Evolutionary conservation across 2,329 filamentous ascomycete genomes (phyloP).

Genomic region (Colletotrichum sp.): DNA sequence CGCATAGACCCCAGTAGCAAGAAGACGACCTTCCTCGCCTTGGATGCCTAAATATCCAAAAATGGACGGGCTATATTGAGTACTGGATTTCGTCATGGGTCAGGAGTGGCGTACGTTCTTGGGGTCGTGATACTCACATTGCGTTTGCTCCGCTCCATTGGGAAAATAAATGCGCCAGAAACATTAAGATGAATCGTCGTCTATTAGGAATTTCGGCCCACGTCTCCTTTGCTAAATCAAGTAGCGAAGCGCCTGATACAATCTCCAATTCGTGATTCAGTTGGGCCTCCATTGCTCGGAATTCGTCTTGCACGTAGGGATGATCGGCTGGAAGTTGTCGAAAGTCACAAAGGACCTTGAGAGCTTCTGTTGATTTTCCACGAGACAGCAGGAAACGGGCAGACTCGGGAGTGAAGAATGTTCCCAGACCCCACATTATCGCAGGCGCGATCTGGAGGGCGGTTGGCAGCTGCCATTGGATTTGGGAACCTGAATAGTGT

Average conservation of each 20-base stretch:
- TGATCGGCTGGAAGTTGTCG: conserved; percentile 30
- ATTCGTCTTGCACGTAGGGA: conserved; percentile 29
- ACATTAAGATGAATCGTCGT: conserved; percentile 34
- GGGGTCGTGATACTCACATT: conserved; percentile 10
- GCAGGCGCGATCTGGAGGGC: conserved; percentile 29
- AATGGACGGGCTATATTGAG: conserved; percentile 31
- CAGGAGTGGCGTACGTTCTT: neutral
- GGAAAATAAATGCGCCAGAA: conserved; percentile 29
- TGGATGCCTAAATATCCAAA: conserved; percentile 32
- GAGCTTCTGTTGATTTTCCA: conserved; percentile 23
- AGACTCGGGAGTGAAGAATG: conserved; percentile 30
- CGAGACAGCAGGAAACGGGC: conserved; percentile 29
- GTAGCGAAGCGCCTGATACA: conserved; percentile 30
- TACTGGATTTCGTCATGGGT: neutral
- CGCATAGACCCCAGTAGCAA: conserved; percentile 30
- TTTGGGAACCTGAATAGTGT: conserved; percentile 24
- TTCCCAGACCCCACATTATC: conserved; percentile 28
- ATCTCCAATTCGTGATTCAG: conserved; percentile 38
- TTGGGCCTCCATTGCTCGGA: conserved; percentile 32
- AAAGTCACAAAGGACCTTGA: conserved; percentile 25
- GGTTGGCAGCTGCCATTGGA: conserved; percentile 32
- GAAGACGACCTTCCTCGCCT: conserved; percentile 26
- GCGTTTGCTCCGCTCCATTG: conserved; percentile 34
- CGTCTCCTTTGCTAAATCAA: conserved; percentile 38
- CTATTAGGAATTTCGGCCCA: conserved; percentile 30